Evolutionary conservation across 2,329 filamentous ascomycete genomes (phyloP).

Genomic region (Diplodia scrobiculata): DNA sequence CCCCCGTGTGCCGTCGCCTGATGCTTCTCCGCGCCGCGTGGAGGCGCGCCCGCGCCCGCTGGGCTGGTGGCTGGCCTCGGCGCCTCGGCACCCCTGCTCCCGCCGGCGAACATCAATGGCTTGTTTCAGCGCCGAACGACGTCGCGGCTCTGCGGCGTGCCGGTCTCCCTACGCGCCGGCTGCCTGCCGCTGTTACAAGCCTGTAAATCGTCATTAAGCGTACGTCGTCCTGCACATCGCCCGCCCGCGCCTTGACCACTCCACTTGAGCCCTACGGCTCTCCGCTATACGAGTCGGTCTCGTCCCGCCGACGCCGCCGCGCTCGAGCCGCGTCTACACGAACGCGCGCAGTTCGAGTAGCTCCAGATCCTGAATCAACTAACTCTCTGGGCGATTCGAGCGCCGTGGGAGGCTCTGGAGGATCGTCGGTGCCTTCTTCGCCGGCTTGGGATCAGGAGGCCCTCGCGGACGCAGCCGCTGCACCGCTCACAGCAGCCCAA

Average conservation of each 20-base stretch:
- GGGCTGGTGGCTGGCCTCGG: neutral
- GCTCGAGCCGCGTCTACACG: conserved; percentile 27
- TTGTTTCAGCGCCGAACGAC: conserved; percentile 21
- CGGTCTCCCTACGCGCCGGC: conserved; percentile 10
- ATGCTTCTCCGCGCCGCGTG: conserved; percentile 11
- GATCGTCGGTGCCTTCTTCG: conserved; percentile 1
- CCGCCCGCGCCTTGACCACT: neutral
- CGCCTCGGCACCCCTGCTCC: neutral
- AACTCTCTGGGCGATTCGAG: conserved; percentile 1
- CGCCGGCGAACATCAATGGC: neutral
- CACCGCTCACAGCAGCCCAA: conserved; percentile 1
- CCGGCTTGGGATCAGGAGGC: neutral
- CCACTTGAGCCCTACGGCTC: conserved; percentile 1
- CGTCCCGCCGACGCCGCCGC: conserved; percentile 12
- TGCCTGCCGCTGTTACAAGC: conserved; percentile 17
- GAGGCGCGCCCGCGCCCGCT: neutral
- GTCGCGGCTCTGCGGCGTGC: conserved; percentile 22
- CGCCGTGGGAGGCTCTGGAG: neutral
- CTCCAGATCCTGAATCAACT: neutral
- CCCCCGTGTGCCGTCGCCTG: neutral
- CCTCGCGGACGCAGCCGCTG: neutral
- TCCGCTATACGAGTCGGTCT: conserved; percentile 19
- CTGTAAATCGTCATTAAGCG: conserved; percentile 23
- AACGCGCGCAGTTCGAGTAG: neutral
- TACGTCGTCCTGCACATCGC: conserved; percentile 16